phyloP scores from a whole-genome alignment of 2,329 filamentous ascomycete species.

The Sclerotiophoma versabilis region DNA sequence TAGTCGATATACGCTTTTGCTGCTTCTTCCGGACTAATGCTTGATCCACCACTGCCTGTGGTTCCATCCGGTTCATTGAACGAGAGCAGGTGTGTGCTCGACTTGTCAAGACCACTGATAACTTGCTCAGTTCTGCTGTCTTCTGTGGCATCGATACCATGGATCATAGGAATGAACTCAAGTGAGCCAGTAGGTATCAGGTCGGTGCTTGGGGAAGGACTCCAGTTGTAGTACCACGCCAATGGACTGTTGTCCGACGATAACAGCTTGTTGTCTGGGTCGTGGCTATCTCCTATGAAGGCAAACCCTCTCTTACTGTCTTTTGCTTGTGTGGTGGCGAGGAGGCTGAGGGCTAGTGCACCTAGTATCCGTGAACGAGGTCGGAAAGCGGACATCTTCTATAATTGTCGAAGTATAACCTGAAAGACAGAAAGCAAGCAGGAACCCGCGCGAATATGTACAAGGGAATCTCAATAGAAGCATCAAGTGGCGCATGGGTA shows the following conservation, averaged over 20 bases:
- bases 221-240: conserved; percentile 89
- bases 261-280: conserved; percentile 67
- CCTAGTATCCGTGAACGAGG: conserved; percentile 6
- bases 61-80: conserved; percentile 83
- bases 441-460: neutral
- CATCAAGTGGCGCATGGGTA: conserved; percentile 1
- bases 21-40: conserved; percentile 67
- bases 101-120: conserved; percentile 64
- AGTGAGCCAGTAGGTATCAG: conserved; percentile 60
- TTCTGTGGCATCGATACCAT: conserved; percentile 61
- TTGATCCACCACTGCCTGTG: conserved; percentile 65
- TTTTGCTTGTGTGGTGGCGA: conserved; percentile 25
- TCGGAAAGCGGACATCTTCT: conserved; percentile 1
- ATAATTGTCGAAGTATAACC: neutral
- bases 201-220: conserved; percentile 60
- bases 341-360: conserved; percentile 12
- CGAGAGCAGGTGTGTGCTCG: conserved; percentile 70
- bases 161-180: conserved; percentile 83
- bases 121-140: conserved; percentile 63
- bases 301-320: conserved; percentile 75
- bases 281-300: conserved; percentile 66
- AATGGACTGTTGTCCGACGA: conserved; percentile 69
- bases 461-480: neutral
- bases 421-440: neutral
- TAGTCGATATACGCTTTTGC: conserved; percentile 75